Conservation (phyloP, 2,329 filamentous ascomycete species). For the Neofusicoccum sp. region DNA sequence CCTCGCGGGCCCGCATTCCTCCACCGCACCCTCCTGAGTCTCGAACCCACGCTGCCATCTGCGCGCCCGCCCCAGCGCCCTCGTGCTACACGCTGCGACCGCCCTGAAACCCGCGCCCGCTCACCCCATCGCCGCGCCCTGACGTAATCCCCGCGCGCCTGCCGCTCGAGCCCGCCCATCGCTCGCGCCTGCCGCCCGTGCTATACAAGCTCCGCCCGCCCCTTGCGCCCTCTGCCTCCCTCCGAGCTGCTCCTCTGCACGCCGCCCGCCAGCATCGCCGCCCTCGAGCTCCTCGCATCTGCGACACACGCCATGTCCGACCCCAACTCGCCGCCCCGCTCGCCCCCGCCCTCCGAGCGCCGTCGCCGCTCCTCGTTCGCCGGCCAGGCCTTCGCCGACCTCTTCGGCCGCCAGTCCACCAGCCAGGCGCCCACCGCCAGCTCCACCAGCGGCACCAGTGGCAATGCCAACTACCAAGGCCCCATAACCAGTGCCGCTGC, state of each 20-base stretch:
- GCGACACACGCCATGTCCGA: slow-evolving; percentile 34
- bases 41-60: not conserved
- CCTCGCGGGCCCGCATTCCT: slow-evolving; percentile 2
- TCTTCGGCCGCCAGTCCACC: slow-evolving; percentile 45
- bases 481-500: slow-evolving; percentile 53
- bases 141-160: slow-evolving; percentile 14
- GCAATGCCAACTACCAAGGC: slow-evolving; percentile 37
- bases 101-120: not conserved
- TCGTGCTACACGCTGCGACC: not conserved
- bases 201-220: not conserved
- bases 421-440: slow-evolving; percentile 25
- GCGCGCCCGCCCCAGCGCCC: not conserved
- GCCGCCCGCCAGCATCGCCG: slow-evolving; percentile 27
- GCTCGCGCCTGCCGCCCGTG: not conserved
- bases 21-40: not conserved
- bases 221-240: slow-evolving; percentile 16
- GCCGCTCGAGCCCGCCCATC: not conserved
- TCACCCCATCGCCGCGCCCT: not conserved
- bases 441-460: not conserved
- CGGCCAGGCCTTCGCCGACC: slow-evolving; percentile 52
- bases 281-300: not conserved
- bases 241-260: slow-evolving; percentile 23
- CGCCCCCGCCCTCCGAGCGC: slow-evolving; percentile 38
- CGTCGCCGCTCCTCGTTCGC: slow-evolving; percentile 51
- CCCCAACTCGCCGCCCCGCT: slow-evolving; percentile 44